phyloP scores from a whole-genome alignment of 1,284 basidiomycete species.

The Takashimella koratensis region DNA sequence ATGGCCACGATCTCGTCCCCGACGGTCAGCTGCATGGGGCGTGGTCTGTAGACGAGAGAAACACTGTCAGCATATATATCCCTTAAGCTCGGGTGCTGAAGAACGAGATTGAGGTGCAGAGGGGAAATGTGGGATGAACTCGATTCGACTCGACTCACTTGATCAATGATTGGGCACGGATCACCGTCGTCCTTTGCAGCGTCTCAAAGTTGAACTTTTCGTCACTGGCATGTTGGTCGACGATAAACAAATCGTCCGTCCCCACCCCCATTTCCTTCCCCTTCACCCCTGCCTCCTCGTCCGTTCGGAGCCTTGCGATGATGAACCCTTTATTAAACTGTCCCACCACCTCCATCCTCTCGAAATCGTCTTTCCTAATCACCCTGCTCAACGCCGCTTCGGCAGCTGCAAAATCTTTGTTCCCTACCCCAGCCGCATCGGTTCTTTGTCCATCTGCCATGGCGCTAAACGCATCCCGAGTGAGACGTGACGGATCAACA shows the following conservation, averaged over 20 bases:
- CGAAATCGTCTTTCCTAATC: constrained; percentile 85
- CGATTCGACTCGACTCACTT: constrained; percentile 55
- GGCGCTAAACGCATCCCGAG: constrained; percentile 25
- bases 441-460: not conserved
- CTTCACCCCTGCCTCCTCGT: constrained; percentile 13
- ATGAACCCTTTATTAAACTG: constrained; percentile 99
- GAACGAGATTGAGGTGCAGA: constrained; percentile 3
- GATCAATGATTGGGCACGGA: constrained; percentile 81
- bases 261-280: not conserved
- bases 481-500: constrained; percentile 5
- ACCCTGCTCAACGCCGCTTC: constrained; percentile 74
- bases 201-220: constrained; percentile 99
- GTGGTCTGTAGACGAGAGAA: constrained; percentile 57
- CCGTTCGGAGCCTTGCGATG: constrained; percentile 62
- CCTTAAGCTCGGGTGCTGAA: not conserved
- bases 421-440: constrained; percentile 58
- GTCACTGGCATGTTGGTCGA: constrained; percentile 64
- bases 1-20: constrained; percentile 84
- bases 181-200: constrained; percentile 78
- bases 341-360: constrained; percentile 76
- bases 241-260: constrained; percentile 85
- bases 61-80: not conserved
- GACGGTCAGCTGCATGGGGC: constrained; percentile 75
- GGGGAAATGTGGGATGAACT: constrained; percentile 1
- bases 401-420: constrained; percentile 60